phyloP scores from a whole-genome alignment of 192 early-diverging fungal genomes.

The Backusella luteola region DNA sequence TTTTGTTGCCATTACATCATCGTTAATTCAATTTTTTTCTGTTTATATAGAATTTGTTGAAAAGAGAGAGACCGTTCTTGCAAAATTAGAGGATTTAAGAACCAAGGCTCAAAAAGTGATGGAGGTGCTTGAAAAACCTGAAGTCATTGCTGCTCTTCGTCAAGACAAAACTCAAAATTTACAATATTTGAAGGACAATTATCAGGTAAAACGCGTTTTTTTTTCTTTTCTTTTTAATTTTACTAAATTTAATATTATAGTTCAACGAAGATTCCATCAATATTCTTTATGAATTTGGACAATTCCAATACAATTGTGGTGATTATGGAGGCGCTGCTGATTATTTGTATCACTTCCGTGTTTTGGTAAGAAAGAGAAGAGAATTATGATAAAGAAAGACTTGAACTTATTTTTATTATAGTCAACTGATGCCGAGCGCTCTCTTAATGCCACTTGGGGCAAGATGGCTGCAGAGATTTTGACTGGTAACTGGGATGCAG shows the following conservation, averaged over 20 bases:
- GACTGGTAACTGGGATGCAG: slow-evolving; percentile 90
- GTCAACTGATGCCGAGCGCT: slow-evolving; percentile 85
- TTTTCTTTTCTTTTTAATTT: neutral
- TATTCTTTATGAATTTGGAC: slow-evolving; percentile 84
- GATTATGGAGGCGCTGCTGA: slow-evolving; percentile 90
- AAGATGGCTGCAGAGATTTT: slow-evolving; percentile 96
- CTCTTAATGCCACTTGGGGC: slow-evolving; percentile 91
- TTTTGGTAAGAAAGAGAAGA: slow-evolving; percentile 63
- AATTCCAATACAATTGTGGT: slow-evolving; percentile 92
- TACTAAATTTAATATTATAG: slow-evolving; percentile 37
- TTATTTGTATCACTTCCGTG: slow-evolving; percentile 93
- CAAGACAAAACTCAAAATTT: slow-evolving; percentile 94
- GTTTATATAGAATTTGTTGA: slow-evolving; percentile 53
- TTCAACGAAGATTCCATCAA: slow-evolving; percentile 87
- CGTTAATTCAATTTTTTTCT: neutral
- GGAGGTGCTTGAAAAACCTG: slow-evolving; percentile 88
- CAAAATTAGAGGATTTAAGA: slow-evolving; percentile 71
- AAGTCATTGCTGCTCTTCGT: slow-evolving; percentile 84
- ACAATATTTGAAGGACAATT: slow-evolving; percentile 83
- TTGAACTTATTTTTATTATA: slow-evolving; percentile 25
- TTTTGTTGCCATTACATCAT: neutral
- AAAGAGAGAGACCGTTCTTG: slow-evolving; percentile 76
- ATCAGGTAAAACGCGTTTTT: slow-evolving; percentile 49
- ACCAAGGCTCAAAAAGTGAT: slow-evolving; percentile 78
- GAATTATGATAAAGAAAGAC: neutral